Percentiles rank a stretch among this genome's conserved stretches.
Evolutionary conservation across 441 rosid genomes (phyloP).

Genomic region (Viola pubescens): DNA sequence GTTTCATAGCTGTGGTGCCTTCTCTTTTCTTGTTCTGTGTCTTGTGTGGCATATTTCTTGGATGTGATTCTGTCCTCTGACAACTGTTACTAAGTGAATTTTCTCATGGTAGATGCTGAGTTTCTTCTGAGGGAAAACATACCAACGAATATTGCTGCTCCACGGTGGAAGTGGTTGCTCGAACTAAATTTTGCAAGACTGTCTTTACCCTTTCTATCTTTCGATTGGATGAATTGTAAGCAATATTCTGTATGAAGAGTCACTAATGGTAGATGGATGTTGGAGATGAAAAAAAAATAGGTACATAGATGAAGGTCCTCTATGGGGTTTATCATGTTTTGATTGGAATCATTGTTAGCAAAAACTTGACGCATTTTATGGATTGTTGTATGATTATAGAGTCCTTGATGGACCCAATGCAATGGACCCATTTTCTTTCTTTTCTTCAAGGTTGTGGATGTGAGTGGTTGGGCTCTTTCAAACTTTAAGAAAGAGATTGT

Average conservation of each 20-base stretch:
- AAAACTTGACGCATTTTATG: too few relatives aligned
- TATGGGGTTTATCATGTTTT: too few relatives aligned
- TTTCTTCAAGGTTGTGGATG: too few relatives aligned
- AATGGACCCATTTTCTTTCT: too few relatives aligned
- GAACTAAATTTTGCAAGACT: constrained; percentile 1
- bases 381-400: too few relatives aligned
- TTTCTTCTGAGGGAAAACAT: constrained; percentile 5
- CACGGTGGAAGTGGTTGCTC: not conserved
- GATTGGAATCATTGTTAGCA: too few relatives aligned
- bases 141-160: constrained; percentile 1
- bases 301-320: too few relatives aligned
- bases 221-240: constrained; percentile 2
- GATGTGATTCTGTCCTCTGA: not conserved
- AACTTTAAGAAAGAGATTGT: too few relatives aligned
- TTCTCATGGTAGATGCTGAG: constrained; percentile 1
- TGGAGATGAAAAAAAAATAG: too few relatives aligned
- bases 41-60: not conserved
- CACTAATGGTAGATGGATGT: too few relatives aligned
- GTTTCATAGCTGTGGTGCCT: not conserved
- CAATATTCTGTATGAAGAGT: not conserved
- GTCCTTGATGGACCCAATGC: too few relatives aligned
- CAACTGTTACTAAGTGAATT: not conserved
- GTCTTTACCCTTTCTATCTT: not conserved
- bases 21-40: not conserved
- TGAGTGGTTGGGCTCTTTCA: too few relatives aligned